Evolutionary conservation across 2,329 filamentous ascomycete species (phyloP).

Genomic region (Paraphaeosphaeria minitans): DNA sequence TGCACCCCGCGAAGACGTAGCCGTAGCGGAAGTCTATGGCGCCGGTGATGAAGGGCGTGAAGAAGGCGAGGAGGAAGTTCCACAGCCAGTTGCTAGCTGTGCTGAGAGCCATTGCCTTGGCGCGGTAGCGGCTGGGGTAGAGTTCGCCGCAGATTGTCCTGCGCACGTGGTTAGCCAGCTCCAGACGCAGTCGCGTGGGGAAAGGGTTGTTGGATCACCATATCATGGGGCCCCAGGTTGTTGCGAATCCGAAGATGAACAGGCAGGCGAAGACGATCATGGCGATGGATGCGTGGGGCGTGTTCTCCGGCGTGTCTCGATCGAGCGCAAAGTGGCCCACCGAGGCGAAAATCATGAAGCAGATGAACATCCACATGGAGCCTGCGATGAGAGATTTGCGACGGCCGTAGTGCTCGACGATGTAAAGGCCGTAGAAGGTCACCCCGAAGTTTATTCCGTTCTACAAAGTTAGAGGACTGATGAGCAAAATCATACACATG

Average conservation of each 20-base stretch:
- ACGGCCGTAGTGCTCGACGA: constrained; percentile 54
- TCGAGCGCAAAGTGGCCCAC: constrained; percentile 52
- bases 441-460: constrained; percentile 54
- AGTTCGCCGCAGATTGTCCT: constrained; percentile 66
- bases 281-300: constrained; percentile 50
- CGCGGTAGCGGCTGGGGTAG: constrained; percentile 62
- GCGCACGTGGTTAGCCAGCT: background rate
- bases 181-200: background rate
- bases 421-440: constrained; percentile 52
- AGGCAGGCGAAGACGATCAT: constrained; percentile 72
- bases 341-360: constrained; percentile 61
- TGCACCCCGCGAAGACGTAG: constrained; percentile 75
- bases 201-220: constrained; percentile 52
- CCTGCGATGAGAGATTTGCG: constrained; percentile 52
- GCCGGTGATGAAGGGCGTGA: constrained; percentile 76
- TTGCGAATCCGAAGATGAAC: constrained; percentile 69
- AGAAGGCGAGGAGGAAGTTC: constrained; percentile 62
- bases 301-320: constrained; percentile 33
- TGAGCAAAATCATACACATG: background rate
- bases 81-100: constrained; percentile 52
- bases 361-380: constrained; percentile 56
- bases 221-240: constrained; percentile 68
- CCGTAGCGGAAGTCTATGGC: constrained; percentile 74
- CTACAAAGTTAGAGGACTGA: constrained; percentile 16
- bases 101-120: constrained; percentile 50